Evolutionary conservation across 257 asterid species (phyloP).

Genomic region (Nemophila menziesii): DNA sequence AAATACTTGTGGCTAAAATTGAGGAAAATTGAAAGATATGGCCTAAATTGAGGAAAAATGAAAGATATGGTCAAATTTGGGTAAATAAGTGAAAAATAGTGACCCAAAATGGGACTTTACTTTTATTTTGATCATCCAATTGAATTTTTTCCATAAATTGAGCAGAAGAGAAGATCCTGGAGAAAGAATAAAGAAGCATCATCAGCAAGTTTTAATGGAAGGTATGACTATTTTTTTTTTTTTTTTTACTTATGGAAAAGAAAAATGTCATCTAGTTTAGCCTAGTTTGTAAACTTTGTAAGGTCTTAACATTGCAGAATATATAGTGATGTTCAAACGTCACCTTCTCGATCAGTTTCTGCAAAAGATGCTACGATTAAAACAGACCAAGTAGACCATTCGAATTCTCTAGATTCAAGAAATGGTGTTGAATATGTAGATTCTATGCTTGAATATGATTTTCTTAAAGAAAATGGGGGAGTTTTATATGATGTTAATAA

Average conservation of each 20-base stretch:
- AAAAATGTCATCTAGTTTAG: not conserved
- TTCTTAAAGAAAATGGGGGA: slow-evolving; percentile 30
- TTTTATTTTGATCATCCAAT: not conserved
- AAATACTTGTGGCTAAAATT: too few species aligned
- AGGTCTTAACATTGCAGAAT: slow-evolving; percentile 33
- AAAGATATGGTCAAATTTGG: too few species aligned
- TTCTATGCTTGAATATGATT: slow-evolving; percentile 36
- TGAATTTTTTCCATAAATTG: slow-evolving; percentile 8
- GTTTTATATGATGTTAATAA: slow-evolving; percentile 12
- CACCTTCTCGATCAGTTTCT: slow-evolving; percentile 46
- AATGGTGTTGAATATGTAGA: slow-evolving; percentile 31
- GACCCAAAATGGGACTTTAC: too few species aligned
- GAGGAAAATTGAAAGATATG: too few species aligned
- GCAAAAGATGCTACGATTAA: slow-evolving; percentile 30
- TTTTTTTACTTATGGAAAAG: not conserved
- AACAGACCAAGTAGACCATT: slow-evolving; percentile 39
- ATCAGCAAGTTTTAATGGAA: slow-evolving; percentile 48
- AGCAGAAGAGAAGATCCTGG: slow-evolving; percentile 72
- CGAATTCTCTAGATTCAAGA: slow-evolving; percentile 38
- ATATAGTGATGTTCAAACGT: slow-evolving; percentile 32
- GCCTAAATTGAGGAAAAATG: too few species aligned
- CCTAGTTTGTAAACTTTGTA: slow-evolving; percentile 3
- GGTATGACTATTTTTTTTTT: slow-evolving; percentile 30
- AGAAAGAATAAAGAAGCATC: slow-evolving; percentile 52
- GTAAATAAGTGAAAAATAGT: too few species aligned